Percentiles rank a stretch among this genome's conserved stretches.
Conservation (phyloP, 2,329 filamentous ascomycete genomes). For the Blastomyces emzantsi region DNA sequence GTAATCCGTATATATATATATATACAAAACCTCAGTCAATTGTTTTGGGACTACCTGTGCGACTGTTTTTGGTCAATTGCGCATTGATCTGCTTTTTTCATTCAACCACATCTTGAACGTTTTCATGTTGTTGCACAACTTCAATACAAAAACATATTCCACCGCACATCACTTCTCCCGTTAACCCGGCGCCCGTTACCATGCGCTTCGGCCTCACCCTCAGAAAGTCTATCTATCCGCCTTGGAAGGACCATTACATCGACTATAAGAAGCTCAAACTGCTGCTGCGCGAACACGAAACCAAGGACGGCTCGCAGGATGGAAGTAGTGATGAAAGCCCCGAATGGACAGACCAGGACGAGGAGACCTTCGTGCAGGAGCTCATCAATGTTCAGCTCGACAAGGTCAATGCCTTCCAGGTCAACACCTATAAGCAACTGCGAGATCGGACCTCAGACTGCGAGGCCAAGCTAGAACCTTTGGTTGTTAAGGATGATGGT, state of each 20-base stretch:
- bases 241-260: slow-evolving; percentile 91
- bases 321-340: slow-evolving; percentile 47
- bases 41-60: not conserved
- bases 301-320: slow-evolving; percentile 35
- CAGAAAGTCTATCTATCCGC: slow-evolving; percentile 65
- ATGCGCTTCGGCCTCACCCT: slow-evolving; percentile 96
- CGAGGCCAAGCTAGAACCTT: slow-evolving; percentile 54
- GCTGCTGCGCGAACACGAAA: slow-evolving; percentile 68
- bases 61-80: not conserved
- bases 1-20: not conserved
- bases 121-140: not conserved
- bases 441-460: slow-evolving; percentile 68
- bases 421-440: slow-evolving; percentile 69
- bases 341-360: slow-evolving; percentile 85
- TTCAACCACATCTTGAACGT: not conserved
- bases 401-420: slow-evolving; percentile 86
- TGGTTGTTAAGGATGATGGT: slow-evolving; percentile 36
- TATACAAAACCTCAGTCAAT: not conserved
- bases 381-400: slow-evolving; percentile 90
- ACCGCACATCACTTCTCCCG: slow-evolving; percentile 7
- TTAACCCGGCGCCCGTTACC: slow-evolving; percentile 19
- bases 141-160: not conserved
- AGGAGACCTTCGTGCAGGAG: slow-evolving; percentile 89
- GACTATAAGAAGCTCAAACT: slow-evolving; percentile 91
- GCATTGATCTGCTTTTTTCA: not conserved